Conservation (phyloP, 176 grass and related monocot genomes). For the Ensete ventricosum region DNA sequence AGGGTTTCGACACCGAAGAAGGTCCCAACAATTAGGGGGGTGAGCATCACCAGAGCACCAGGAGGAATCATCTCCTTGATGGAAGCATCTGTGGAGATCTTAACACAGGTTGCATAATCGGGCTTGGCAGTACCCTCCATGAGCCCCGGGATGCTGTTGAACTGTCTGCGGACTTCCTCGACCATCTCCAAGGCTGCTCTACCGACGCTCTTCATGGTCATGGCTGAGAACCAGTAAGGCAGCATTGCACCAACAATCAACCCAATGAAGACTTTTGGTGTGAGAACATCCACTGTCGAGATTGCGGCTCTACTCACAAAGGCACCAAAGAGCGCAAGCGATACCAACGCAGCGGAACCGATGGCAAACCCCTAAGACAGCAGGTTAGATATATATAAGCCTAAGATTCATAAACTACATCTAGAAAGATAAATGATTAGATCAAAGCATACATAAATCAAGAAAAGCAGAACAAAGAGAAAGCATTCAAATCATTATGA, state of each 20-base stretch:
- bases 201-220: conserved; percentile 14
- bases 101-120: conserved; percentile 5
- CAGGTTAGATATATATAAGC: neutral
- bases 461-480: too few species aligned
- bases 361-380: conserved; percentile 4
- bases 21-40: conserved; percentile 5
- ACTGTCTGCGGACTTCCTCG: conserved; percentile 10
- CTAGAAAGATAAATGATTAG: neutral
- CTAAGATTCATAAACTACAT: neutral
- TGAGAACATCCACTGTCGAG: conserved; percentile 10
- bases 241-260: conserved; percentile 12
- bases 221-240: conserved; percentile 10
- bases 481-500: too few species aligned
- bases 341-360: conserved; percentile 7
- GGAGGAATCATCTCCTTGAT: conserved; percentile 14
- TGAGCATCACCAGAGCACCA: conserved; percentile 13
- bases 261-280: conserved; percentile 6
- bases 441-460: too few species aligned
- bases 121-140: conserved; percentile 6
- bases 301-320: conserved; percentile 10
- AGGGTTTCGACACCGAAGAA: conserved; percentile 2
- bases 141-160: conserved; percentile 5
- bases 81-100: conserved; percentile 8
- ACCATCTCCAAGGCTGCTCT: conserved; percentile 11
- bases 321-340: conserved; percentile 4